Conservation (phyloP, 1,139 yeast species). For the Candida neerlandica region DNA sequence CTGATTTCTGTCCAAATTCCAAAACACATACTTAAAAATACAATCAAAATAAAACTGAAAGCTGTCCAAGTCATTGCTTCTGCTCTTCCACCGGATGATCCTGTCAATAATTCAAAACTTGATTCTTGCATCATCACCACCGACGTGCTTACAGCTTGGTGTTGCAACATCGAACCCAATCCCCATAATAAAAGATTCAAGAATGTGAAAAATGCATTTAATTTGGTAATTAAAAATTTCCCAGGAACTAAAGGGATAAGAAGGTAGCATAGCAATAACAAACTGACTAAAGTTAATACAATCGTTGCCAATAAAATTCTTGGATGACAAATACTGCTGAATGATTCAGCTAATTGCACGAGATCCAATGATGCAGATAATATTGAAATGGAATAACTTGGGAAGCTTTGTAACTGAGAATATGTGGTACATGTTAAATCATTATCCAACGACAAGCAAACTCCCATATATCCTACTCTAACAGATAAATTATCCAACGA, state of each 20-base stretch:
- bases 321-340: constrained; percentile 55
- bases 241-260: constrained; percentile 54
- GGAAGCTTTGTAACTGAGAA: constrained; percentile 23
- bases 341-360: constrained; percentile 40
- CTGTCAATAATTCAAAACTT: constrained; percentile 52
- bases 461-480: constrained; percentile 53
- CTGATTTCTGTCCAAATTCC: constrained; percentile 13
- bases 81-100: constrained; percentile 55
- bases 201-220: constrained; percentile 38
- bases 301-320: constrained; percentile 53
- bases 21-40: constrained; percentile 22
- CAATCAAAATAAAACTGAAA: constrained; percentile 46
- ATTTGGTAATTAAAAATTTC: constrained; percentile 32
- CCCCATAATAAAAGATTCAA: constrained; percentile 59
- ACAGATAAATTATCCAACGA: constrained; percentile 35
- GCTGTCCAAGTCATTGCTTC: constrained; percentile 64
- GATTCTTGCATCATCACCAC: constrained; percentile 47
- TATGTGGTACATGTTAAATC: constrained; percentile 37
- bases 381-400: constrained; percentile 11
- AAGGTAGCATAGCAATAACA: constrained; percentile 45
- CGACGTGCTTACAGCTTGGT: constrained; percentile 58
- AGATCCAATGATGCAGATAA: constrained; percentile 35
- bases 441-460: constrained; percentile 41
- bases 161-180: constrained; percentile 68
- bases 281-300: constrained; percentile 42